These are phyloP conservation scores for Xerocomellus dryophilus DNA, from an alignment of 768 basidiomycete species.

Conservation along the genomic window DNA sequence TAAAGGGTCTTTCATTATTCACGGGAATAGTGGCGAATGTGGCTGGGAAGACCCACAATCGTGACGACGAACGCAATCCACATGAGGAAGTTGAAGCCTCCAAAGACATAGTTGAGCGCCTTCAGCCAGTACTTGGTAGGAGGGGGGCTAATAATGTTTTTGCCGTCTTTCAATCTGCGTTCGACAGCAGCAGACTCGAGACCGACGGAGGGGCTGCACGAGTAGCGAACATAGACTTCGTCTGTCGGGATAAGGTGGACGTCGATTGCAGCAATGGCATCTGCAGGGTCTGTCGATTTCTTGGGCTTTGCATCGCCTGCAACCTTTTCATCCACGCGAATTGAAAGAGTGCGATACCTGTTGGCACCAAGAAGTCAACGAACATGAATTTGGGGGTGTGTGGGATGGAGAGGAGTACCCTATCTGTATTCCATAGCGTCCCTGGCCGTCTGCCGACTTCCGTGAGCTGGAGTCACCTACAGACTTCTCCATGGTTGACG, in stretches of 20 bases:
- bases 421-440: slow-evolving; percentile 33
- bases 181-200: slow-evolving; percentile 46
- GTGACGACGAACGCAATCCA: slow-evolving; percentile 53
- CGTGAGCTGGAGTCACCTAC: not conserved
- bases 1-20: slow-evolving; percentile 25
- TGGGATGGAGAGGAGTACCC: slow-evolving; percentile 8
- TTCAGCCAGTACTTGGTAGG: slow-evolving; percentile 48
- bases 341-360: slow-evolving; percentile 46
- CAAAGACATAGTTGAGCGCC: slow-evolving; percentile 51
- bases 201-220: slow-evolving; percentile 41
- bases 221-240: slow-evolving; percentile 44
- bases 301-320: slow-evolving; percentile 13
- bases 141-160: slow-evolving; percentile 50
- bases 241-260: slow-evolving; percentile 43
- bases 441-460: slow-evolving; percentile 17
- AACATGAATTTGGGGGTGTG: not conserved
- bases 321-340: slow-evolving; percentile 38
- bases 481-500: slow-evolving; percentile 21
- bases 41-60: slow-evolving; percentile 29
- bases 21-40: not conserved
- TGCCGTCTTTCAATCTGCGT: slow-evolving; percentile 39
- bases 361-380: not conserved
- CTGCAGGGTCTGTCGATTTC: slow-evolving; percentile 32
- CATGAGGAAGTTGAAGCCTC: slow-evolving; percentile 57
- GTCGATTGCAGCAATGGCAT: slow-evolving; percentile 45